phyloP scores from a whole-genome alignment of 257 asterid genomes.

The Fraxinus quadrangulata region DNA sequence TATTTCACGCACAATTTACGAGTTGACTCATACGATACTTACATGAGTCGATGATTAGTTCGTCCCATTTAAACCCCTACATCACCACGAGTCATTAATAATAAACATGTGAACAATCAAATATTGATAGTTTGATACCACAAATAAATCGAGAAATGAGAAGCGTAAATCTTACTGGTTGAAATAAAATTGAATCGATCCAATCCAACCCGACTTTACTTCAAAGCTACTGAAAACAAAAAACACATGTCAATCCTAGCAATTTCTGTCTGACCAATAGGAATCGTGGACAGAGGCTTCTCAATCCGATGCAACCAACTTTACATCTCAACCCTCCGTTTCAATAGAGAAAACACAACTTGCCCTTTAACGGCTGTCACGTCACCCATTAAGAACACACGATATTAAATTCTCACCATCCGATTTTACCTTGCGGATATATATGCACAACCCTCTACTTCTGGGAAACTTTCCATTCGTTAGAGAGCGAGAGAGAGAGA shows the following conservation, averaged over 20 bases:
- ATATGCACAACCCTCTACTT: neutral
- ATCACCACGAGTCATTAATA: too few species aligned
- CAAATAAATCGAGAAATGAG: too few species aligned
- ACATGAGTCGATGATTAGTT: too few species aligned
- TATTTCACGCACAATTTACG: too few species aligned
- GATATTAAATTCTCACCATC: conserved; percentile 49
- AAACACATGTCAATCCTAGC: neutral
- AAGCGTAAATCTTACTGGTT: too few species aligned
- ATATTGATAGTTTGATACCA: too few species aligned
- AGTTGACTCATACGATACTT: too few species aligned
- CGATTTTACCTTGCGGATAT: conserved; percentile 33
- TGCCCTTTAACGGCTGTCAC: conserved; percentile 42
- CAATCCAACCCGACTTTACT: neutral
- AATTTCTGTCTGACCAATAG: conserved; percentile 38
- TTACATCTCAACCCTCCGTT: conserved; percentile 50
- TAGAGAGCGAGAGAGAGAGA: neutral
- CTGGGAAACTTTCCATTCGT: conserved; percentile 10
- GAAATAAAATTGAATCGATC: neutral
- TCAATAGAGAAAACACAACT: conserved; percentile 56
- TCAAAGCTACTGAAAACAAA: neutral
- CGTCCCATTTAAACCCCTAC: too few species aligned
- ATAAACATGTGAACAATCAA: too few species aligned
- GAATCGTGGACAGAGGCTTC: conserved; percentile 3
- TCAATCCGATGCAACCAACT: conserved; percentile 42
- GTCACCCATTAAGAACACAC: conserved; percentile 37